Conservation (phyloP, 345 rosid genomes). For the Eutrema heterophyllum region DNA sequence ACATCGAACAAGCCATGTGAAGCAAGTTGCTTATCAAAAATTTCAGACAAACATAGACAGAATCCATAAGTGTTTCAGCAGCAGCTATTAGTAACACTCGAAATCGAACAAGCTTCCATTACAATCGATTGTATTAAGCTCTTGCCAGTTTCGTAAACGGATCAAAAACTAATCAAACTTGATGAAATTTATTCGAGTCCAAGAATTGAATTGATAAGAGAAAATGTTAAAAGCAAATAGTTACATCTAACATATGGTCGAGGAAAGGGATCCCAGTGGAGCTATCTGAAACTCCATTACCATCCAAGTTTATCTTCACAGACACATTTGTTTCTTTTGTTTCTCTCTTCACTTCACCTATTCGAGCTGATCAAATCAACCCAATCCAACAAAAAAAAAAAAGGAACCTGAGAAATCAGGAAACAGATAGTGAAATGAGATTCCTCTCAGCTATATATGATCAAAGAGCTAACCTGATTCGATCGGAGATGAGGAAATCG, state of each 20-base stretch:
- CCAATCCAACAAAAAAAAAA: neutral
- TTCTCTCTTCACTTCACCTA: slow-evolving; percentile 77
- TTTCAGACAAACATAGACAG: neutral
- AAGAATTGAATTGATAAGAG: neutral
- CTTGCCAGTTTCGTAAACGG: neutral
- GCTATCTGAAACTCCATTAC: slow-evolving; percentile 70
- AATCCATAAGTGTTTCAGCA: neutral
- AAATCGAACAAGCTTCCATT: neutral
- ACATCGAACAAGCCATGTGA: slow-evolving; percentile 89
- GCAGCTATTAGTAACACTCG: neutral
- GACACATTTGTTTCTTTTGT: slow-evolving; percentile 79
- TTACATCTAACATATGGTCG: slow-evolving; percentile 89
- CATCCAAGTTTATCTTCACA: slow-evolving; percentile 74
- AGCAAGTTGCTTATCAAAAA: slow-evolving; percentile 66
- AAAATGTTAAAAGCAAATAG: neutral
- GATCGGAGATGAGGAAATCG: neutral
- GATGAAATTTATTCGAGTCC: neutral
- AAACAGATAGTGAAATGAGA: neutral
- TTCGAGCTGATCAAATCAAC: slow-evolving; percentile 29
- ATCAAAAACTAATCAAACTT: neutral
- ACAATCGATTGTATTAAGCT: neutral
- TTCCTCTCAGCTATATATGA: neutral
- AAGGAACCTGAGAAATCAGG: neutral
- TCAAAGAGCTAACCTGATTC: neutral
- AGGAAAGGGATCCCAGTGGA: slow-evolving; percentile 73